phyloP scores from a whole-genome alignment of 2,329 filamentous ascomycete species.

The Aspergillus caelatus region DNA sequence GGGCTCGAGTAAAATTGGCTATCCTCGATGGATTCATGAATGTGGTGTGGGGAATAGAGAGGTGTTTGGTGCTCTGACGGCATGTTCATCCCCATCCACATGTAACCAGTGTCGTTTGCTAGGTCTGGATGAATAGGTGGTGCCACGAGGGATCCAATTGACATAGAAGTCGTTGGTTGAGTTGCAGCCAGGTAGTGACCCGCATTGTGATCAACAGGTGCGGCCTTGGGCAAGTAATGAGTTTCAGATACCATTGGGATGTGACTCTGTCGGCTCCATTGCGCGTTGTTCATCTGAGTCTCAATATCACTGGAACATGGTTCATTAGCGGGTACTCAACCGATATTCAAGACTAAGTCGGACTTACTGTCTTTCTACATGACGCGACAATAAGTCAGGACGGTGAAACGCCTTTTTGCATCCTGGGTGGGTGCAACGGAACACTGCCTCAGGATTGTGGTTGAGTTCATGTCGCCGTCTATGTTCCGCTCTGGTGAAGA shows the following conservation, averaged over 20 bases:
- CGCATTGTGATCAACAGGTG: slow-evolving; percentile 25
- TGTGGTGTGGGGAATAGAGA: slow-evolving; percentile 34
- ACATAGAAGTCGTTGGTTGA: slow-evolving; percentile 38
- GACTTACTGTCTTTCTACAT: slow-evolving; percentile 55
- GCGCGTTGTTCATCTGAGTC: slow-evolving; percentile 33
- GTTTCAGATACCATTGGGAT: slow-evolving; percentile 25
- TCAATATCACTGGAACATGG: slow-evolving; percentile 35
- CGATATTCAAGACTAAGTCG: background rate
- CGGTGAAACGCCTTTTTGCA: slow-evolving; percentile 54
- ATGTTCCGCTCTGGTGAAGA: slow-evolving; percentile 55
- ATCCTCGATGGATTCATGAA: slow-evolving; percentile 43
- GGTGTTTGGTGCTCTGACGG: slow-evolving; percentile 32
- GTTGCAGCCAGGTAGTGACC: slow-evolving; percentile 28
- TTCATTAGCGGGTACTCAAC: background rate
- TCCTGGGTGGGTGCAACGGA: slow-evolving; percentile 45
- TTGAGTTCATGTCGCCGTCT: slow-evolving; percentile 54
- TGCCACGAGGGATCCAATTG: slow-evolving; percentile 39
- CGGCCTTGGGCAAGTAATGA: slow-evolving; percentile 26
- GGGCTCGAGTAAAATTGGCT: slow-evolving; percentile 48
- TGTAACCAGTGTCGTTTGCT: slow-evolving; percentile 32
- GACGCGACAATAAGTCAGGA: slow-evolving; percentile 49
- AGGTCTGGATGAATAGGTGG: slow-evolving; percentile 38
- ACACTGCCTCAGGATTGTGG: slow-evolving; percentile 52
- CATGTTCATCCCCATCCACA: slow-evolving; percentile 42
- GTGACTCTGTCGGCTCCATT: slow-evolving; percentile 31